phyloP scores from a whole-genome alignment of 2,329 filamentous ascomycete species.

The Arthrobotrys megalospora region DNA sequence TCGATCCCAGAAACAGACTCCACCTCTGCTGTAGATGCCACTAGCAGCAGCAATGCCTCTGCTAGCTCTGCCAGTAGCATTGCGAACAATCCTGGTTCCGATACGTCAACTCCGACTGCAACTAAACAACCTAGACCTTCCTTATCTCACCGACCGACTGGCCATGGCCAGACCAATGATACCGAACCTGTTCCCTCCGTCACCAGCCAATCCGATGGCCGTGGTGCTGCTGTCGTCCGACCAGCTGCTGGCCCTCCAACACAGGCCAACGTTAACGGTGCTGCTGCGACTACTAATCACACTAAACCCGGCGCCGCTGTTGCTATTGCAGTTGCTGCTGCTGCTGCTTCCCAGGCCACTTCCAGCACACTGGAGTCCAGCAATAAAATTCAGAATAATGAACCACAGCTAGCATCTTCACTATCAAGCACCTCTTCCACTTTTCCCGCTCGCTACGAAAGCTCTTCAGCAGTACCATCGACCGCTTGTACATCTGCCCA shows the following conservation, averaged over 20 bases:
- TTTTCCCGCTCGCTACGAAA: slow-evolving; percentile 27
- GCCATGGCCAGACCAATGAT: slow-evolving; percentile 20
- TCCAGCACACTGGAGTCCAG: slow-evolving; percentile 10
- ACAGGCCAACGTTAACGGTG: slow-evolving; percentile 8
- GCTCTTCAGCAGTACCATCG: slow-evolving; percentile 25
- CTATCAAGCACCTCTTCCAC: slow-evolving; percentile 43
- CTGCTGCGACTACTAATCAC: slow-evolving; percentile 23
- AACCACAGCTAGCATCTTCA: slow-evolving; percentile 34
- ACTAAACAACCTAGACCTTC: slow-evolving; percentile 31
- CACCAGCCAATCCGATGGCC: slow-evolving; percentile 20
- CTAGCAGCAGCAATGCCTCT: slow-evolving; percentile 24
- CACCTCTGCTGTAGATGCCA: slow-evolving; percentile 26
- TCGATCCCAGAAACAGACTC: slow-evolving; percentile 57
- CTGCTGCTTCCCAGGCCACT: neutral
- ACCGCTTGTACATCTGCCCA: slow-evolving; percentile 19
- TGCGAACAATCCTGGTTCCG: slow-evolving; percentile 43
- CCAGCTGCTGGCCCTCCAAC: slow-evolving; percentile 24
- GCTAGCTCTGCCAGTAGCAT: slow-evolving; percentile 32
- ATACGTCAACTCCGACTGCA: slow-evolving; percentile 45
- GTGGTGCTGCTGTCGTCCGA: slow-evolving; percentile 40
- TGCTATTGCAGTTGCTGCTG: neutral
- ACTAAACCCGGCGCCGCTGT: neutral
- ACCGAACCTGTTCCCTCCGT: neutral
- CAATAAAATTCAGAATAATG: slow-evolving; percentile 31
- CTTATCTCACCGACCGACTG: slow-evolving; percentile 47